These are phyloP conservation scores for Balamuthia mandrillaris DNA, from an alignment of 208 protist species.

Conservation along the genomic window DNA sequence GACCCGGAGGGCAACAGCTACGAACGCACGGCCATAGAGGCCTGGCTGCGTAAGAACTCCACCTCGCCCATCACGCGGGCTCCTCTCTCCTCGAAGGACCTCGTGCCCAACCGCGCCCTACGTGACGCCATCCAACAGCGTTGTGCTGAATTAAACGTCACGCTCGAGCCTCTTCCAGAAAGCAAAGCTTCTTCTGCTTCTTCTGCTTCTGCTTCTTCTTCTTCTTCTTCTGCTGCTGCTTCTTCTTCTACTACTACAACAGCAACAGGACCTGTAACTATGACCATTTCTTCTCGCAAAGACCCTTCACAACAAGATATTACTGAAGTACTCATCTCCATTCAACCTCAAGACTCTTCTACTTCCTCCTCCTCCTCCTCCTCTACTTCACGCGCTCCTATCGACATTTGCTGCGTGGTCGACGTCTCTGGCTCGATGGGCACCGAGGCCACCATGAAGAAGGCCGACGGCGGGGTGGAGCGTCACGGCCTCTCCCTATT, in stretches of 20 bases:
- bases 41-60: neutral
- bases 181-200: no score
- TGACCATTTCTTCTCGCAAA: no score
- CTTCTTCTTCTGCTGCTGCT: no score
- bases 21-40: neutral
- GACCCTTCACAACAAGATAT: no score
- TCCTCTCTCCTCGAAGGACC: neutral
- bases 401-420: slow-evolving; percentile 54
- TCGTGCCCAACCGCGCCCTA: slow-evolving; percentile 37
- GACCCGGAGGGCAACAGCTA: slow-evolving; percentile 5
- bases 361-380: no score
- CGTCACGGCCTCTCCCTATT: slow-evolving; percentile 57
- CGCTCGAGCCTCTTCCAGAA: no score
- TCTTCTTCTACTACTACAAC: no score
- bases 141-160: no score
- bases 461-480: slow-evolving; percentile 37
- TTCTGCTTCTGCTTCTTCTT: no score
- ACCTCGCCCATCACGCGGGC: slow-evolving; percentile 13
- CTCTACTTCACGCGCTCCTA: neutral
- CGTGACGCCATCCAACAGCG: slow-evolving; percentile 6
- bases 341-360: no score
- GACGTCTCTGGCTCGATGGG: slow-evolving; percentile 63
- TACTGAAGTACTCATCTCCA: no score
- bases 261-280: no score
- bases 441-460: slow-evolving; percentile 25